Evolutionary conservation across 2,329 filamentous ascomycete species (phyloP).

Genomic region (Anisogramma anomala): DNA sequence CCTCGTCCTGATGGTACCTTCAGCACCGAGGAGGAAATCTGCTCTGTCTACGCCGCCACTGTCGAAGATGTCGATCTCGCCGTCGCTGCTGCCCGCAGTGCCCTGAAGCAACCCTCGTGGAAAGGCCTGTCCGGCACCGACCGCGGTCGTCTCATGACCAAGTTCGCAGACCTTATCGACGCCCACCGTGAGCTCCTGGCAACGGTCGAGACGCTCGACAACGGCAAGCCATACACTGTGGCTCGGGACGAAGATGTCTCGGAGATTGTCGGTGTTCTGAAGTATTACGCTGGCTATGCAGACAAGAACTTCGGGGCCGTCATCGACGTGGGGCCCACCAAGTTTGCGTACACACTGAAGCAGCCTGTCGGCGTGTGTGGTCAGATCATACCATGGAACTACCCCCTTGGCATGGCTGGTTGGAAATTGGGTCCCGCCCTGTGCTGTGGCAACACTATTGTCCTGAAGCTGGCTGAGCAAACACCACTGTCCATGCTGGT

Average conservation of each 20-base stretch:
- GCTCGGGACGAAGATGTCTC: constrained; percentile 52
- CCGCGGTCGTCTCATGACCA: constrained; percentile 56
- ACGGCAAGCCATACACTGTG: constrained; percentile 63
- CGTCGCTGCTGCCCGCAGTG: constrained; percentile 56
- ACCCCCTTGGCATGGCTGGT: constrained; percentile 62
- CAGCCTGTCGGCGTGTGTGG: constrained; percentile 70
- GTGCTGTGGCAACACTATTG: constrained; percentile 50
- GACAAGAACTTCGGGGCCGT: constrained; percentile 71
- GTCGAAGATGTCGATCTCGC: constrained; percentile 57
- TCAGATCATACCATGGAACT: constrained; percentile 74
- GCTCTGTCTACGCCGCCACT: constrained; percentile 57
- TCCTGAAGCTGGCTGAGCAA: constrained; percentile 54
- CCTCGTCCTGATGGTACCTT: background rate
- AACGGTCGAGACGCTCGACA: constrained; percentile 62
- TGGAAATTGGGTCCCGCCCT: constrained; percentile 68
- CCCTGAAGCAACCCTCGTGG: constrained; percentile 58
- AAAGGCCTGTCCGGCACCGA: constrained; percentile 54
- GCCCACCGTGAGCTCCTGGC: constrained; percentile 42
- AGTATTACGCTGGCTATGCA: constrained; percentile 69
- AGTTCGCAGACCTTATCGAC: constrained; percentile 58
- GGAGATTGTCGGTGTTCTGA: constrained; percentile 37
- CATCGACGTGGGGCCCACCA: constrained; percentile 58
- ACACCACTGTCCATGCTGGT: constrained; percentile 52
- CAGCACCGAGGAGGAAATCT: constrained; percentile 53
- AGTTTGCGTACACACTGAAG: constrained; percentile 65